A percentile compares a stretch with the other conserved stretches of the same genome.
These are phyloP conservation scores for Abelmoschus esculentus DNA, from an alignment of 345 rosid genomes.

Conservation along the genomic window DNA sequence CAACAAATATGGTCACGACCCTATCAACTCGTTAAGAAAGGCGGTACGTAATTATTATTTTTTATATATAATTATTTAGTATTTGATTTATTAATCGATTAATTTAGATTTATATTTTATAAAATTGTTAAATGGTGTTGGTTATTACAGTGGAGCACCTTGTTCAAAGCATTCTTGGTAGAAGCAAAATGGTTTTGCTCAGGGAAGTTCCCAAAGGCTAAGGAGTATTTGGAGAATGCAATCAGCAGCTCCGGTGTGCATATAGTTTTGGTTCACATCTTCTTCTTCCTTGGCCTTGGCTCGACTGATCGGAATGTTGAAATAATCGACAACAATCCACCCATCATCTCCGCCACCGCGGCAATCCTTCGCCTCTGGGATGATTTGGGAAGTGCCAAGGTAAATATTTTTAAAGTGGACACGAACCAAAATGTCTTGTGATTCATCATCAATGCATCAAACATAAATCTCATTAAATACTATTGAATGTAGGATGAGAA, in stretches of 20 bases:
- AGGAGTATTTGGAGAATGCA: slow-evolving; percentile 57
- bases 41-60: slow-evolving; percentile 20
- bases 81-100: not conserved
- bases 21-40: slow-evolving; percentile 28
- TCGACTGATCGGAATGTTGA: slow-evolving; percentile 24
- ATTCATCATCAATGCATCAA: no score
- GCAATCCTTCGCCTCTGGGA: slow-evolving; percentile 58
- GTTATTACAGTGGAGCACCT: slow-evolving; percentile 38
- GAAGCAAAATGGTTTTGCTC: slow-evolving; percentile 55
- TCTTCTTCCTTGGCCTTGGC: slow-evolving; percentile 41
- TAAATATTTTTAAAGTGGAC: not conserved
- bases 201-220: slow-evolving; percentile 23
- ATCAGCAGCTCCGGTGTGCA: slow-evolving; percentile 48
- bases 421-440: no score
- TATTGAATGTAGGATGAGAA: slow-evolving; percentile 35
- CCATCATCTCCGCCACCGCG: slow-evolving; percentile 30
- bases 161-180: slow-evolving; percentile 46
- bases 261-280: slow-evolving; percentile 36
- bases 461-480: not conserved
- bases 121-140: not conserved
- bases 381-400: slow-evolving; percentile 58
- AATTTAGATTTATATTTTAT: no score
- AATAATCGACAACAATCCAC: slow-evolving; percentile 24
- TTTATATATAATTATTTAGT: not conserved
- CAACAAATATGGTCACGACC: slow-evolving; percentile 32